Evolutionary conservation across 192 early-diverging fungal species (phyloP).

Genomic region (Backusella australiensis): DNA sequence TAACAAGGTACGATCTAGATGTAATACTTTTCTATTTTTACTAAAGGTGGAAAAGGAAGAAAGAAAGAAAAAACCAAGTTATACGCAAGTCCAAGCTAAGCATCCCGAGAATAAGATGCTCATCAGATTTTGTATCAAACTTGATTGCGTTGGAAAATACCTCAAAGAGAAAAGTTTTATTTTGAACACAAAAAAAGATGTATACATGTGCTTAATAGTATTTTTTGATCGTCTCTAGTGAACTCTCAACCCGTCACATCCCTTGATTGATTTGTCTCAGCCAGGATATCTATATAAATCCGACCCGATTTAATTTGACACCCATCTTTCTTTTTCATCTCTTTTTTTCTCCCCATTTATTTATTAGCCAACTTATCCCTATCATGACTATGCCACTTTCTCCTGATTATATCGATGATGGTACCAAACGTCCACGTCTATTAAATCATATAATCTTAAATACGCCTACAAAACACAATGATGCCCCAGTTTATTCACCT

Average conservation of each 20-base stretch:
- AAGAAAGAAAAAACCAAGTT: background rate
- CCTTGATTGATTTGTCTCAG: slow-evolving; percentile 1
- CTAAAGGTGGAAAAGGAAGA: background rate
- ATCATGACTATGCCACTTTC: background rate
- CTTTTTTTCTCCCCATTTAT: background rate
- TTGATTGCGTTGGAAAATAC: background rate
- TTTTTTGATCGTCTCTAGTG: background rate
- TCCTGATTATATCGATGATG: background rate
- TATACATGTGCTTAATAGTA: background rate
- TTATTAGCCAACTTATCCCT: background rate
- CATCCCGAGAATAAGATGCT: background rate
- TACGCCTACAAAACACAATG: background rate
- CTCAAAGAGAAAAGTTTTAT: background rate
- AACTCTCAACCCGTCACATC: background rate
- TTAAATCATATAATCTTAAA: background rate
- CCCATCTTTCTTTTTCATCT: background rate
- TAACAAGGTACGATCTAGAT: background rate
- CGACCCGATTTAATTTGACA: background rate
- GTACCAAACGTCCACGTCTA: background rate
- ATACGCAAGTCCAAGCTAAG: background rate
- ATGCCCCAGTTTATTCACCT: slow-evolving; percentile 5
- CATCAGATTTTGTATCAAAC: background rate
- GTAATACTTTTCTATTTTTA: background rate
- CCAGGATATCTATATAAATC: background rate
- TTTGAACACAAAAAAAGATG: background rate